Evolutionary conservation across 1,284 basidiomycete genomes (phyloP), one percentile per base, ranked within the genome.

Genomic region (Marasmius sp.): DNA sequence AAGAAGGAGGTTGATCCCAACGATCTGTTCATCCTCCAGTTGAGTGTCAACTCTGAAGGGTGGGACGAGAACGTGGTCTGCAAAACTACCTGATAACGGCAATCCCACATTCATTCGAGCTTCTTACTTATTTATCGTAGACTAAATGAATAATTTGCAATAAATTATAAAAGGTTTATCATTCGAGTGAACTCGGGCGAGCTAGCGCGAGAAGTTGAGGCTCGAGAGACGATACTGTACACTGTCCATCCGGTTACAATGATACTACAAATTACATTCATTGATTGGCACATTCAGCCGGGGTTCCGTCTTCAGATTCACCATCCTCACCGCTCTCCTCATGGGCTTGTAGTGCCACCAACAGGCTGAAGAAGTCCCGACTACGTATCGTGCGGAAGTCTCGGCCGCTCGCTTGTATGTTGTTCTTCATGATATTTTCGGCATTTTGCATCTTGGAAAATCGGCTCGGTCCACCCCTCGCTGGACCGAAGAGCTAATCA

Each of bases 401-500:
- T 37, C 55, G 53, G 20, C 64, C 71, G 65, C 58, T 77, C 68
- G 51, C 72, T 51, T 79, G 74, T 20, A 69, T 68, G 68, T 91
- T 90, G 18, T 72, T 76, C 61, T 79, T 71, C 38, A 88, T 78
- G 61, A 93, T 91, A 10, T 73, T 68, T 2, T 83, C 76, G 0
- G 82, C 82, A 61, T 84, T 77, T 20, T 71, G 66, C 58, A 84
- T 79, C 60, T 78, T 82, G 43, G 89, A 91, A 67, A 85, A 86
- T 20, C 55, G 54, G 65, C 82, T 83, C 27, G 27, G 27, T 1
- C 68, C 63, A 2, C 77, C 75, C 7, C 75, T 70, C 3, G 81
- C 77, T 10, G 92, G 91, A 0, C 86, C 85, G 73, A 95, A 94
- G 47, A 95, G 74, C 89, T 92, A 64, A 33, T 50, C 10, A 51